Base-by-base conservation (phyloP, 345 rosid genomes). In the Dipteronia sinensis region DNA sequence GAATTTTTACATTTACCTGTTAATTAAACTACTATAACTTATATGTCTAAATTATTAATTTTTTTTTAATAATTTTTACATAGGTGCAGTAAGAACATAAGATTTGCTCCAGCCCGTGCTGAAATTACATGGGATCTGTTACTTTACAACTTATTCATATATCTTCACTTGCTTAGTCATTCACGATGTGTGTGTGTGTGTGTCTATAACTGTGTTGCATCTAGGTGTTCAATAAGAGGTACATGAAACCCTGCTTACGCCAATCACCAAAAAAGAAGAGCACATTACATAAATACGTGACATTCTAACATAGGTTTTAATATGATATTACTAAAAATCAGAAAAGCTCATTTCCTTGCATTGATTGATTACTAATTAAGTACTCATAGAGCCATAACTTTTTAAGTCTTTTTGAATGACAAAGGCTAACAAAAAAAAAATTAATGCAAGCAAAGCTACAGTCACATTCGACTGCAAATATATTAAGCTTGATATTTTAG, bases 231-330 rank as follows among this genome's bases (percentile, higher is more conserved):
- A 17, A 53, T 4, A 53, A 53, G 58, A 53, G 12, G 58, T 53
- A 53, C 55, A 53, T 53, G 58, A 29, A 27, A 29, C 61, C 44
- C 13, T 10, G 2, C 22, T 55, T 8, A 10, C 44, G 6, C 44
- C 61, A 51, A 51, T 11, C 58, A 53, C 58, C 19, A 53, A 16
- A 53, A 53, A 16, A 53, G 58, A 53, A 53, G 29, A 69, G 29
- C 19, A 69, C 40, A 22, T 47, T 29, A 17, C 16, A 19, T 53
- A 53, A 53, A 70, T 27, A 49, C 13, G 42, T 49, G 15, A 38
- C 73, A 70, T 49, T 51, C 31, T 49, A 69, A 25, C 49, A 46
- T 34, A 69, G 38, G n/a, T 69, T 69, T 3, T 70, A 27, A 49
- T 3, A 4, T 9, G 46, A 51, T 51, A 70, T 9, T 27, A 27